Base-by-base conservation (phyloP, 2,329 filamentous ascomycete species). In the Talaromyces rugulosus region DNA sequence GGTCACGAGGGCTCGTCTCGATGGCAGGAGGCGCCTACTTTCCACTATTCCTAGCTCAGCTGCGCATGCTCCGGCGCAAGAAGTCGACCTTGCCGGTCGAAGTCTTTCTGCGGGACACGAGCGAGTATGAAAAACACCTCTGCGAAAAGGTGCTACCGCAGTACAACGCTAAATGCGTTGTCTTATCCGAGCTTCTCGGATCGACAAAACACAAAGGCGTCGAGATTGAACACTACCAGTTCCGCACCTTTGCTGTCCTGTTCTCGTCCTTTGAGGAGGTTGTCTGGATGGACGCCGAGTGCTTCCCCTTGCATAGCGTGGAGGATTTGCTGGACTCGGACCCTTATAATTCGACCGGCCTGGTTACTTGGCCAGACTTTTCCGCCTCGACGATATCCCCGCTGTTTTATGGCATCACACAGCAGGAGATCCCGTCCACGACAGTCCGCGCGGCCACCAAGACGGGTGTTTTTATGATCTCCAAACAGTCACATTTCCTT, bases 231-330 rank as follows among this genome's bases (percentile, higher is more conserved):
- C 74, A 78, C 59, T 85, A 79, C 67, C 84, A 87, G 67, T 81
- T 82, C 74, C 86, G 87, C 69, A 77, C 82, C 42, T 81, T 86
- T 65, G 77, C 84, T 4, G 79, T 87, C 18, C 74, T 87, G 2
- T 82, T 86, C 64, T 85, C 84, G 1, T 82, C 83, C 4, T 87
- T 86, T 65, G 81, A 85, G 67, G 78, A 85, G 59, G 78, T 85
- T 11, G 75, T 87, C 18, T 85, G 84, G 71, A 80, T 87, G 67
- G 85, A 87, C 67, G 81, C 82, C 60, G 84, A 86, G 67, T 79
- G 78, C 63, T 84, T 85, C 66, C 83, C 84, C 12, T 69, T 80
- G 28, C 73, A 77, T 52, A 74, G 81, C 58, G 80, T 80, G 0
- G 73, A 74, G 28, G 63, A 70, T 4, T 70, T 87, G 14, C 82